Base-by-base conservation (phyloP, 345 rosid species). In the Brassica rapa region DNA sequence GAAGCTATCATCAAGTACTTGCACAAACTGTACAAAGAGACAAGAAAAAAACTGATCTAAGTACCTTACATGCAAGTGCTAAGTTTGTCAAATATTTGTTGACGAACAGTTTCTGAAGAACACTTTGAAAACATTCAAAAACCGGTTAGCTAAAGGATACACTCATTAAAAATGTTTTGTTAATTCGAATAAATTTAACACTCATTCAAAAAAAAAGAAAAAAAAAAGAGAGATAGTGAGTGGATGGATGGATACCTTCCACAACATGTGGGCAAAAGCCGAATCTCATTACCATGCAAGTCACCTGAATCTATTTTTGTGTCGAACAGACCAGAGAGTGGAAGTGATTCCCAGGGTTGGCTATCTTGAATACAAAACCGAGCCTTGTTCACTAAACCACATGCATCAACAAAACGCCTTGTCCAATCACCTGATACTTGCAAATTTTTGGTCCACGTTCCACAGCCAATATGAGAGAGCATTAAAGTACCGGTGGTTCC, bases 1-100 rank as follows among this genome's bases (percentile, higher is more conserved):
- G 88, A 86, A 66, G 94, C 94, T 65, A 91, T 87, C 90, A 85
- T 87, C 83, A 91, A 62, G 74, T 91, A 90, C 83, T 90, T 91
- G 84, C 91, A 87, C 79, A 91, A 86, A 82, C 97, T 88, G 86
- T 85, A 81, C 14, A 39, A 57, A 68, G 16, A 41, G 70, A 61
- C 3, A 8, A 57, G 66, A 41, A 59, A 62, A 9, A 39, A 39
- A 73, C 32, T 21, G 70, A 32, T 16, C 74, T 81, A 71, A 75
- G 49, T 68, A 27, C 30, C 30, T 27, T 27, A 3, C 4, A 27
- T 27, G 30, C 30, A 27, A 27, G 30, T 27, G 30, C 30, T 27
- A 27, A 27, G 35, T 32, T 5, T 32, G 7, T 57, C 6, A 59
- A 10, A 9, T 10, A 24, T 24, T n/a, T 24, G 4, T 69, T 30